Evolutionary conservation across 2,329 filamentous ascomycete species (phyloP).

Genomic region (Hypoxylon sp.): DNA sequence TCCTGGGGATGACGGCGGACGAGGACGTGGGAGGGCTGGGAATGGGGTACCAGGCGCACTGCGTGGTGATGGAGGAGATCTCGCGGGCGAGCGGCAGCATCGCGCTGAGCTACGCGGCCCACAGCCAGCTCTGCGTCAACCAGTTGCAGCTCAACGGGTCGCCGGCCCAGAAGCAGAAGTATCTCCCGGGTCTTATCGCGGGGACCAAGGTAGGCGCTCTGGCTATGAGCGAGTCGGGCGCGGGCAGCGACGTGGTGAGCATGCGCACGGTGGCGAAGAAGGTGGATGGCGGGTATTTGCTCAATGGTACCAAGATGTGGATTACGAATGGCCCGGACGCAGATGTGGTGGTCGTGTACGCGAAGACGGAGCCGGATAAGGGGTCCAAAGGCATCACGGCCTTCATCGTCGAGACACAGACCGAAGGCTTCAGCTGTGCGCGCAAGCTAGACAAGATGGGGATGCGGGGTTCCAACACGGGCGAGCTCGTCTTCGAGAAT

Average conservation of each 20-base stretch:
- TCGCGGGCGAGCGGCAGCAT: slow-evolving; percentile 88
- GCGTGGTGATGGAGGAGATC: slow-evolving; percentile 94
- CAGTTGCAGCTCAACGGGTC: slow-evolving; percentile 93
- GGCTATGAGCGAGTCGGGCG: slow-evolving; percentile 94
- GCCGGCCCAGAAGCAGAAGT: slow-evolving; percentile 81
- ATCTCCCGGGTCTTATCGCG: slow-evolving; percentile 84
- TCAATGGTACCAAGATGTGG: slow-evolving; percentile 98
- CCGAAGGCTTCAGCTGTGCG: slow-evolving; percentile 85
- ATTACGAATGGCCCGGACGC: slow-evolving; percentile 98
- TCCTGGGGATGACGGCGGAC: slow-evolving; percentile 93
- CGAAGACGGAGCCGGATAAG: slow-evolving; percentile 86
- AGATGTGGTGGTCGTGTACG: slow-evolving; percentile 94
- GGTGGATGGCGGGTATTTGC: slow-evolving; percentile 85
- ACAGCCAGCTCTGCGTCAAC: slow-evolving; percentile 96
- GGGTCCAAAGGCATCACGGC: slow-evolving; percentile 94
- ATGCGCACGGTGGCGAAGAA: slow-evolving; percentile 90
- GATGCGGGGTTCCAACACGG: slow-evolving; percentile 97
- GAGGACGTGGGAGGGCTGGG: slow-evolving; percentile 90
- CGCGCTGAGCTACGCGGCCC: slow-evolving; percentile 92
- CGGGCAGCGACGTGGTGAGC: slow-evolving; percentile 93
- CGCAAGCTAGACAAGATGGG: slow-evolving; percentile 97
- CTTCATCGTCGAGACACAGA: slow-evolving; percentile 83
- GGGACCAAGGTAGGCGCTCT: slow-evolving; percentile 88
- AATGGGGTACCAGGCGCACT: slow-evolving; percentile 97
- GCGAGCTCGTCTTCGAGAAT: slow-evolving; percentile 90